Conservation (phyloP, 2,329 filamentous ascomycete genomes). For the Bipolaris zeicola region DNA sequence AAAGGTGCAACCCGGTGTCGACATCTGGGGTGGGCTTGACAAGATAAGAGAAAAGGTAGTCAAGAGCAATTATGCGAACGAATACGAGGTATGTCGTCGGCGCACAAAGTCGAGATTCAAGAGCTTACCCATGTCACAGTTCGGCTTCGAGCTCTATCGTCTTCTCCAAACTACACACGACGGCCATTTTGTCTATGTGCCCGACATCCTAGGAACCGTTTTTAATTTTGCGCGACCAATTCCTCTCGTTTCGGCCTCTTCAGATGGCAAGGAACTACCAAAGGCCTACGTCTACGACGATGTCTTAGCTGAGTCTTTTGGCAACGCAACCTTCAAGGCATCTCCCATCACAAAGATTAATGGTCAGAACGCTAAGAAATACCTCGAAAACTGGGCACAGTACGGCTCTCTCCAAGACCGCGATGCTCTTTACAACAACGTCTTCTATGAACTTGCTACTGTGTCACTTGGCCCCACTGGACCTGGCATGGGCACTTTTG, state of each 20-base stretch:
- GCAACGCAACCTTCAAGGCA: neutral
- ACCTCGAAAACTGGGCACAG: constrained; percentile 51
- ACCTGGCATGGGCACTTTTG: constrained; percentile 47
- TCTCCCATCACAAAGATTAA: constrained; percentile 2
- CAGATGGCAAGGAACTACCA: constrained; percentile 58
- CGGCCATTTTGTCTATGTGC: constrained; percentile 65
- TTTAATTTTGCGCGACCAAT: constrained; percentile 59
- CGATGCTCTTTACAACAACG: constrained; percentile 62
- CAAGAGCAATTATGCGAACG: constrained; percentile 46
- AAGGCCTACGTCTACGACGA: constrained; percentile 62
- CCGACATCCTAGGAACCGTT: constrained; percentile 58
- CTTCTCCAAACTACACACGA: constrained; percentile 65
- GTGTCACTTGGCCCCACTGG: neutral
- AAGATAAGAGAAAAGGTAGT: constrained; percentile 48
- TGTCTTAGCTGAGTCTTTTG: constrained; percentile 43
- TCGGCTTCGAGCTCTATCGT: constrained; percentile 40
- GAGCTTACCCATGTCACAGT: constrained; percentile 26
- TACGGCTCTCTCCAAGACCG: constrained; percentile 60
- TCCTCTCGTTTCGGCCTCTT: constrained; percentile 64
- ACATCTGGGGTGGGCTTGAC: constrained; percentile 49
- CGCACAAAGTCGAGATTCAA: neutral
- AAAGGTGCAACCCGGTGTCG: constrained; percentile 52
- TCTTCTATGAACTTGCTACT: constrained; percentile 55
- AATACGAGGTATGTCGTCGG: constrained; percentile 44
- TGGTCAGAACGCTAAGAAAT: neutral